A percentile compares a stretch with the other conserved stretches of the same genome.
phyloP scores from a whole-genome alignment of 2,329 filamentous ascomycete species.

The Colletotrichum lini region DNA sequence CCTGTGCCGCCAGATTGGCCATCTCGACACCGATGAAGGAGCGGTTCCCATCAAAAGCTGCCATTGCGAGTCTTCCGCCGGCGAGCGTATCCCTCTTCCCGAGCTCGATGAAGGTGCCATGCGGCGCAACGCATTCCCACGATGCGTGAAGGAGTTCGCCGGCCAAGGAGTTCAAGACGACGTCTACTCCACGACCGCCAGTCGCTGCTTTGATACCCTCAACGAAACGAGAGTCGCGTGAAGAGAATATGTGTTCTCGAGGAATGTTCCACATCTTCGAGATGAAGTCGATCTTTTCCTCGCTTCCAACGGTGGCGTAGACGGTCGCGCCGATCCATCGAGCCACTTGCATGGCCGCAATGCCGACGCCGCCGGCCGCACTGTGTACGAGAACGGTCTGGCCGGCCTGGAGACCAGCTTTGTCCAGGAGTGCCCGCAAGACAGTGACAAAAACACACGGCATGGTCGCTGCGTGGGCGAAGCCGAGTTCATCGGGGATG shows the following conservation, averaged over 20 bases:
- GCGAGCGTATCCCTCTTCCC: constrained; percentile 60
- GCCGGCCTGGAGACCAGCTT: constrained; percentile 45
- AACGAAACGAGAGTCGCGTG: constrained; percentile 51
- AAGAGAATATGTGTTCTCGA: constrained; percentile 50
- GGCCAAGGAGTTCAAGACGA: constrained; percentile 59
- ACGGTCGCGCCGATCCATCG: constrained; percentile 27
- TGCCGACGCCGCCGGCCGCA: constrained; percentile 30
- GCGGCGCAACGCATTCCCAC: constrained; percentile 61
- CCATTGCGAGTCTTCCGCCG: constrained; percentile 60
- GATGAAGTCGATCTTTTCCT: constrained; percentile 45
- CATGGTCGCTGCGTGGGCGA: constrained; percentile 54
- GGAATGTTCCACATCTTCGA: background rate
- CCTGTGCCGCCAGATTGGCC: constrained; percentile 31
- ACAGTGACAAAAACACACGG: constrained; percentile 49
- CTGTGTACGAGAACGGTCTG: constrained; percentile 44
- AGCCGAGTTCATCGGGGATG: constrained; percentile 54
- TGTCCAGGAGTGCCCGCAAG: constrained; percentile 48
- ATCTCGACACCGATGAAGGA: constrained; percentile 55
- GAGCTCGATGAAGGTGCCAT: constrained; percentile 62
- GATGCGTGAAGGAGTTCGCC: constrained; percentile 59
- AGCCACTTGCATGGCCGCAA: constrained; percentile 26
- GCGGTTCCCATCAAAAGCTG: constrained; percentile 57
- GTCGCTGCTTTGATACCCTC: constrained; percentile 49
- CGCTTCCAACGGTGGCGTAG: constrained; percentile 49
- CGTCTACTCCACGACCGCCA: constrained; percentile 51